Percentiles rank a stretch among this genome's conserved stretches.
Evolutionary conservation across 78 protist genomes (phyloP).

Genomic region (Monocercomonoides exilis): DNA sequence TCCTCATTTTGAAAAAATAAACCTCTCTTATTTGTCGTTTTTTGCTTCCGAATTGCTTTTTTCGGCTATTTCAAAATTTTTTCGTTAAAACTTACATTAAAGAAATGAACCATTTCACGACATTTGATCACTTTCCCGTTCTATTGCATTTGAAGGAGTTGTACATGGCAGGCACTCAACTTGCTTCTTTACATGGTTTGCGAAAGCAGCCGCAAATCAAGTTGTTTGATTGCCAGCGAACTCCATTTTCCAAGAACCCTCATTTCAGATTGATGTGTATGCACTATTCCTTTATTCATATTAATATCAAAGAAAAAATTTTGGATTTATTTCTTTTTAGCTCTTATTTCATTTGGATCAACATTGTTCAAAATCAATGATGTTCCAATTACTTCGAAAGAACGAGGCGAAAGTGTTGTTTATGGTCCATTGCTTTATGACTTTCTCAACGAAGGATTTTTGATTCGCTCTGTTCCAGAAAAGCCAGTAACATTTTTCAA

Average conservation of each 20-base stretch:
- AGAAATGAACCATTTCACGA: neutral
- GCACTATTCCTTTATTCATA: no score
- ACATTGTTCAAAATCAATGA: no score
- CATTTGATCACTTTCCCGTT: neutral
- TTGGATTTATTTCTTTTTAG: no score
- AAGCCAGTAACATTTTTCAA: no score
- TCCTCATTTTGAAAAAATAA: no score
- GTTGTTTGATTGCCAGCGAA: neutral
- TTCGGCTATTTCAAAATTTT: neutral
- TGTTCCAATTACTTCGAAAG: no score
- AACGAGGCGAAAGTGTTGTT: no score
- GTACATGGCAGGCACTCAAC: neutral
- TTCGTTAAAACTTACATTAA: neutral
- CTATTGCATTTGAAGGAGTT: neutral
- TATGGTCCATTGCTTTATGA: no score
- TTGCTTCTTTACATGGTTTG: neutral
- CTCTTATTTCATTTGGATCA: no score
- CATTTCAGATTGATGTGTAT: neutral
- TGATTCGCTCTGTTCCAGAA: no score
- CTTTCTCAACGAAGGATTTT: no score
- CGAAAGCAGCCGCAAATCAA: neutral
- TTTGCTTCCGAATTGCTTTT: neutral
- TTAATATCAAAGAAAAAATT: no score
- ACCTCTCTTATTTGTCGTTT: neutral
- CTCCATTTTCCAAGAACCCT: neutral